Conservation (phyloP, 192 early-diverging fungal species). For the Coemansia sp. region DNA sequence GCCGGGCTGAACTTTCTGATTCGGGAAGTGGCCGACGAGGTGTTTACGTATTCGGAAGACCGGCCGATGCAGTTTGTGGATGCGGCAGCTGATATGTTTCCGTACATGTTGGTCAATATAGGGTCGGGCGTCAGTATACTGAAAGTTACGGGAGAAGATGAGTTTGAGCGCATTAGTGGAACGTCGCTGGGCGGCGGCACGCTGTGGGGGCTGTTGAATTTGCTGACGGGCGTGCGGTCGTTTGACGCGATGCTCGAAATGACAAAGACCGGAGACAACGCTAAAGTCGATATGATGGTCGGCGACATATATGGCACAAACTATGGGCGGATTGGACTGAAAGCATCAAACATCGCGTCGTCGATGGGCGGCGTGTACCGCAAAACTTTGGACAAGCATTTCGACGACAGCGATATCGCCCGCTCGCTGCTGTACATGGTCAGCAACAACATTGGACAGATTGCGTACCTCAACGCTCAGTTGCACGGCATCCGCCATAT, state of each 20-base stretch:
- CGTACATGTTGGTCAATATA: slow-evolving; percentile 96
- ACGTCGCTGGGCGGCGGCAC: slow-evolving; percentile 93
- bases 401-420: slow-evolving; percentile 80
- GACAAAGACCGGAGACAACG: slow-evolving; percentile 88
- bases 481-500: slow-evolving; percentile 84
- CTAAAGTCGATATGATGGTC: slow-evolving; percentile 83
- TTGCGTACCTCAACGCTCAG: slow-evolving; percentile 95
- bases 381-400: slow-evolving; percentile 66
- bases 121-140: slow-evolving; percentile 95
- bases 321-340: slow-evolving; percentile 91
- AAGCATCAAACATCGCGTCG: slow-evolving; percentile 89
- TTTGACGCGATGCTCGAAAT: slow-evolving; percentile 90
- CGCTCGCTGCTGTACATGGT: slow-evolving; percentile 93
- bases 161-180: slow-evolving; percentile 87
- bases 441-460: slow-evolving; percentile 98
- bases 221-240: slow-evolving; percentile 83
- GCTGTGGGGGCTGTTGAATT: slow-evolving; percentile 87
- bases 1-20: slow-evolving; percentile 89
- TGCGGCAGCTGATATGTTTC: slow-evolving; percentile 65
- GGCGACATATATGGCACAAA: slow-evolving; percentile 94
- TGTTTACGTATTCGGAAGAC: slow-evolving; percentile 87
- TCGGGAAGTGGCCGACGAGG: slow-evolving; percentile 87
- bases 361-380: slow-evolving; percentile 97
- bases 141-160: slow-evolving; percentile 85
- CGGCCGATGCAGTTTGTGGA: slow-evolving; percentile 67